Conservation (phyloP, 192 early-diverging fungal species). For the Dissophora ornata region DNA sequence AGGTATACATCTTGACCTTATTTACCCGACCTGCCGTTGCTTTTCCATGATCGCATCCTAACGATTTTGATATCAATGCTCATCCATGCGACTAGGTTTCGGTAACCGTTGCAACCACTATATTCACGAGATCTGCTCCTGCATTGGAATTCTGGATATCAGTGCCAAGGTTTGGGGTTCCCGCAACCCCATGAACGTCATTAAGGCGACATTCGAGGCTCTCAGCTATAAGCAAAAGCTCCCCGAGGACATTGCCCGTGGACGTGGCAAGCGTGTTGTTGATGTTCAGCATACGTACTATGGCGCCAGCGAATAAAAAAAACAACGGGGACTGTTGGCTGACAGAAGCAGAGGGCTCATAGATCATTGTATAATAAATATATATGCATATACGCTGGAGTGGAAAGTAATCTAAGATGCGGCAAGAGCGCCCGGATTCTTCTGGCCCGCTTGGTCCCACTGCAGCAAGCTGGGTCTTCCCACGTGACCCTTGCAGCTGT, state of each 20-base stretch:
- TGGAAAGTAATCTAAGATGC: conserved; percentile 1
- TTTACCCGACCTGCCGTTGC: no score
- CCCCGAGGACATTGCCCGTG: conserved; percentile 88
- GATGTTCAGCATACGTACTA: conserved; percentile 97
- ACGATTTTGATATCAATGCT: no score
- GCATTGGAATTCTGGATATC: conserved; percentile 92
- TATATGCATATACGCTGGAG: no score
- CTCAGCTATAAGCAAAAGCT: conserved; percentile 76
- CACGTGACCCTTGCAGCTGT: no score
- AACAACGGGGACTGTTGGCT: no score
- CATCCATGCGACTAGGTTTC: conserved; percentile 88
- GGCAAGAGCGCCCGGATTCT: no score
- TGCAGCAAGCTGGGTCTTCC: no score
- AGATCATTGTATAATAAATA: no score
- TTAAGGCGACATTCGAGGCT: conserved; percentile 96
- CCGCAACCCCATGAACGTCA: conserved; percentile 97
- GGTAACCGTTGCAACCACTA: conserved; percentile 93
- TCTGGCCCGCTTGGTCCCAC: no score
- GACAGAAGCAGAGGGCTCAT: no score
- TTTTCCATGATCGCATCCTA: no score
- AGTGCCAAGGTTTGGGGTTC: conserved; percentile 91
- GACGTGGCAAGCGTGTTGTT: conserved; percentile 86
- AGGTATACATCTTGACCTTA: no score
- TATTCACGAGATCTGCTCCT: conserved; percentile 95
- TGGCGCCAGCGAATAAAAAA: conserved; percentile 65